These are phyloP conservation scores for Ceratorhiza oryzae-sativae DNA, from an alignment of 1,284 basidiomycete species.

Conservation along the genomic window DNA sequence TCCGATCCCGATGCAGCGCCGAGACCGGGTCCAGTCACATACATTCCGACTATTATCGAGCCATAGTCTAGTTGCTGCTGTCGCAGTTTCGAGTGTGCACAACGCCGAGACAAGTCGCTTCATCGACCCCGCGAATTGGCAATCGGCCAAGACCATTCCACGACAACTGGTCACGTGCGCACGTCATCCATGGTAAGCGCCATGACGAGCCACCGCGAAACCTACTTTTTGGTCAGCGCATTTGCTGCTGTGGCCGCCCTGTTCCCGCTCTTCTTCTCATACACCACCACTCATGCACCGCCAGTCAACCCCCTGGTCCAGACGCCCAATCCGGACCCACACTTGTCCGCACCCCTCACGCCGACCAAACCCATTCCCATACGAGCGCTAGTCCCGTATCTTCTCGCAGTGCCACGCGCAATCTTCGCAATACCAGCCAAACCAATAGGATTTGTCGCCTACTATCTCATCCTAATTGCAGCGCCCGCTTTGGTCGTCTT, in stretches of 20 bases:
- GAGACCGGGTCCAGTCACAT: too few species aligned
- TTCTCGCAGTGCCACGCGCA: conserved; percentile 28
- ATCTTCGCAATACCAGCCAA: conserved; percentile 14
- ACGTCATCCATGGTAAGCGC: not conserved
- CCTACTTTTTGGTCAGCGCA: conserved; percentile 53
- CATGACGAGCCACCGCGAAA: conserved; percentile 24
- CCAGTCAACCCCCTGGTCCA: not conserved
- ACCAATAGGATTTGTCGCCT: conserved; percentile 1
- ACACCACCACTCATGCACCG: conserved; percentile 12
- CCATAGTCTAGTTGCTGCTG: not conserved
- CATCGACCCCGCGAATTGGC: not conserved
- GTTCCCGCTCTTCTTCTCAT: conserved; percentile 56
- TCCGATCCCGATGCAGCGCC: too few species aligned
- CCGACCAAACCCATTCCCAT: conserved; percentile 12
- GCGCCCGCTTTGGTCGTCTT: conserved; percentile 11
- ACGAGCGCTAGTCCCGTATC: conserved; percentile 25
- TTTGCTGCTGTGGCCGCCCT: conserved; percentile 69
- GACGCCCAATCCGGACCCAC: conserved; percentile 40
- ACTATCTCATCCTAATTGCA: conserved; percentile 14
- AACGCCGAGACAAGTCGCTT: not conserved
- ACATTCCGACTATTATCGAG: too few species aligned
- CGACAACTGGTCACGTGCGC: not conserved
- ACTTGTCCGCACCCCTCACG: not conserved
- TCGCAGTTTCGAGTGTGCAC: not conserved
- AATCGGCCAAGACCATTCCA: conserved; percentile 12